Conservation (phyloP, 164 flowering plant genomes). For the Vitis rotundifolia region DNA sequence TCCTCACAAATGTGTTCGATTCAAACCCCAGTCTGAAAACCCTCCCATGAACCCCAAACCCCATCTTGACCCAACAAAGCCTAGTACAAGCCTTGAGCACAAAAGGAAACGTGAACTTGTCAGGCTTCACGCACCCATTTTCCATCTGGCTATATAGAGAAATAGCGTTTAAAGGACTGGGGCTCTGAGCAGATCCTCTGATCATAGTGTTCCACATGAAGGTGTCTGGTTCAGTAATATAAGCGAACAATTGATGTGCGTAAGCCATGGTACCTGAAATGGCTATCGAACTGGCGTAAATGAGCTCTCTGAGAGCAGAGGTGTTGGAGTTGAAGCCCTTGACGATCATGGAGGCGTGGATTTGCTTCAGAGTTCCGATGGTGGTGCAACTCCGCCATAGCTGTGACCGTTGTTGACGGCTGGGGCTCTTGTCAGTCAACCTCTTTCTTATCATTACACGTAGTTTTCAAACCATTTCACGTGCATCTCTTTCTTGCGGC, state of each 20-base stretch:
- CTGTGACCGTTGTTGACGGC: slow-evolving; percentile 34
- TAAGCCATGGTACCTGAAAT: slow-evolving; percentile 46
- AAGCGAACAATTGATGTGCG: slow-evolving; percentile 64
- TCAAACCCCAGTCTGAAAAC: slow-evolving; percentile 57
- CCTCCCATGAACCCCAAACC: slow-evolving; percentile 55
- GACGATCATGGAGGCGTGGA: slow-evolving; percentile 56
- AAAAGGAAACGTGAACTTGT: slow-evolving; percentile 66
- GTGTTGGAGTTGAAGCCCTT: slow-evolving; percentile 56
- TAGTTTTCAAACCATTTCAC: not conserved
- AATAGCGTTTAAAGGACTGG: slow-evolving; percentile 45
- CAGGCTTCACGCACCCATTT: slow-evolving; percentile 34
- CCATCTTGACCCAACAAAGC: slow-evolving; percentile 55
- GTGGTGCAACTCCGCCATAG: slow-evolving; percentile 55
- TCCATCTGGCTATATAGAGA: slow-evolving; percentile 60
- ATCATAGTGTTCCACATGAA: slow-evolving; percentile 82
- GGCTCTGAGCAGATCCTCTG: slow-evolving; percentile 69
- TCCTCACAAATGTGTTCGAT: slow-evolving; percentile 51
- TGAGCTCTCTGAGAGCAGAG: slow-evolving; percentile 58
- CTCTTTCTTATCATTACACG: slow-evolving; percentile 49
- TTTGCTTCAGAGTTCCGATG: slow-evolving; percentile 53
- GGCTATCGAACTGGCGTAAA: slow-evolving; percentile 42
- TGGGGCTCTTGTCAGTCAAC: slow-evolving; percentile 31
- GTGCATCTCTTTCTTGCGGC: not conserved
- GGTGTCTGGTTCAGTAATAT: slow-evolving; percentile 58
- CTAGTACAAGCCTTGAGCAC: slow-evolving; percentile 73